A percentile compares a stretch with the other conserved stretches of the same genome.
Conservation (phyloP, 73 alveolate genomes). For the Stentor roeselii region DNA sequence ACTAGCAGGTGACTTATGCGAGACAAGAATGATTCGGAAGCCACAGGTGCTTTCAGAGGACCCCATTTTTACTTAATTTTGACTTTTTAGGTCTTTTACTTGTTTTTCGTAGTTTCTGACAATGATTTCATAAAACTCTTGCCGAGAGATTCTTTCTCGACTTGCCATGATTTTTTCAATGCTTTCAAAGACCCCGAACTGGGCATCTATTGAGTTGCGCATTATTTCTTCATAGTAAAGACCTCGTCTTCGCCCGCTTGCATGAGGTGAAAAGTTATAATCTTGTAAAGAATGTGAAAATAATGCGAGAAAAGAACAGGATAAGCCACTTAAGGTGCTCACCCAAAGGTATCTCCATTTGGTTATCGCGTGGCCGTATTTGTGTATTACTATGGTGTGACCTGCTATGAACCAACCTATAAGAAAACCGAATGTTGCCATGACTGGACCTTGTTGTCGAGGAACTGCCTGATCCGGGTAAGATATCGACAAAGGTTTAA, state of each 20-base stretch:
- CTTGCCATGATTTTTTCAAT: neutral
- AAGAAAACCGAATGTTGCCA: neutral
- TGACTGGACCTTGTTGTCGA: neutral
- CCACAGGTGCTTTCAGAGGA: conserved; percentile 23
- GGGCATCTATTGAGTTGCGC: neutral
- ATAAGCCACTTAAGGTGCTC: neutral
- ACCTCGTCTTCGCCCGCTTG: neutral
- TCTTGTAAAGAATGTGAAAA: neutral
- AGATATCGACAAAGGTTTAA: neutral
- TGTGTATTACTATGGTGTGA: neutral
- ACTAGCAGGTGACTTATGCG: neutral
- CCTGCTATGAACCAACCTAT: neutral
- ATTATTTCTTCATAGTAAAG: neutral
- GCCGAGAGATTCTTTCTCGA: neutral
- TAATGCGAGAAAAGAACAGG: neutral
- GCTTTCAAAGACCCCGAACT: neutral
- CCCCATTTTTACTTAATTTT: neutral
- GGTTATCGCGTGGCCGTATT: neutral
- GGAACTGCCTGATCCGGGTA: neutral
- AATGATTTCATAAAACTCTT: neutral
- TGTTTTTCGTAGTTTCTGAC: too few species aligned
- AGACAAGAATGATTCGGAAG: neutral
- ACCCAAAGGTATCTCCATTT: neutral
- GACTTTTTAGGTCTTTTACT: too few species aligned
- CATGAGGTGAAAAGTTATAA: neutral